These are phyloP conservation scores for Crithidia fasciculata DNA, from an alignment of 208 protist species.

Conservation along the genomic window DNA sequence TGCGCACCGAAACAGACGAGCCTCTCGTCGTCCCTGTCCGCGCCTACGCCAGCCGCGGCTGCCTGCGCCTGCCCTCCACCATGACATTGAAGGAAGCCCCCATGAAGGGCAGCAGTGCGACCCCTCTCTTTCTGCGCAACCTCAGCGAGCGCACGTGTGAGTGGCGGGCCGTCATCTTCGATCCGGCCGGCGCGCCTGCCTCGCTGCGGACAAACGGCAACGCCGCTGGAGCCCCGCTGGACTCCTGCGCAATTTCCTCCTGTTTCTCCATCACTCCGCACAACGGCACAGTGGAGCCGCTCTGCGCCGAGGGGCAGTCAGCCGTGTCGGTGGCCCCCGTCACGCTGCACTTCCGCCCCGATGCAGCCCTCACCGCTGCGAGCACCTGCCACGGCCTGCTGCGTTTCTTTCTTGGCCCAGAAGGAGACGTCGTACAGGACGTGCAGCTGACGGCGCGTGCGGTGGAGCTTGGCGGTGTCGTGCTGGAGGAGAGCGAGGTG, in stretches of 20 bases:
- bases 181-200: neutral
- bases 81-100: constrained; percentile 74
- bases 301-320: constrained; percentile 47
- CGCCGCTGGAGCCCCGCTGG: neutral
- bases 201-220: no score
- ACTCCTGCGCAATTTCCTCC: constrained; percentile 63
- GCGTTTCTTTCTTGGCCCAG: constrained; percentile 83
- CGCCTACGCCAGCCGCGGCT: constrained; percentile 81
- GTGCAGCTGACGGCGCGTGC: constrained; percentile 62
- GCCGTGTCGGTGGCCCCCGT: constrained; percentile 34
- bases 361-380: constrained; percentile 20
- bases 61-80: constrained; percentile 80
- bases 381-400: constrained; percentile 37
- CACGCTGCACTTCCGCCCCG: constrained; percentile 30
- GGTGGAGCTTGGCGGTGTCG: constrained; percentile 72
- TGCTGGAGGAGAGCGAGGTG: constrained; percentile 65
- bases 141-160: constrained; percentile 50
- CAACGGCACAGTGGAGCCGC: constrained; percentile 65
- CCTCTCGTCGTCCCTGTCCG: constrained; percentile 85
- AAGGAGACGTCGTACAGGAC: constrained; percentile 81
- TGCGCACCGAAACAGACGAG: constrained; percentile 87
- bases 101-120: constrained; percentile 64
- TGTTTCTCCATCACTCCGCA: constrained; percentile 64
- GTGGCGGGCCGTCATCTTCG: constrained; percentile 63
- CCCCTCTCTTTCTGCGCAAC: constrained; percentile 93